phyloP scores from a whole-genome alignment of 2,329 filamentous ascomycete genomes.

The Dothistroma septosporum region DNA sequence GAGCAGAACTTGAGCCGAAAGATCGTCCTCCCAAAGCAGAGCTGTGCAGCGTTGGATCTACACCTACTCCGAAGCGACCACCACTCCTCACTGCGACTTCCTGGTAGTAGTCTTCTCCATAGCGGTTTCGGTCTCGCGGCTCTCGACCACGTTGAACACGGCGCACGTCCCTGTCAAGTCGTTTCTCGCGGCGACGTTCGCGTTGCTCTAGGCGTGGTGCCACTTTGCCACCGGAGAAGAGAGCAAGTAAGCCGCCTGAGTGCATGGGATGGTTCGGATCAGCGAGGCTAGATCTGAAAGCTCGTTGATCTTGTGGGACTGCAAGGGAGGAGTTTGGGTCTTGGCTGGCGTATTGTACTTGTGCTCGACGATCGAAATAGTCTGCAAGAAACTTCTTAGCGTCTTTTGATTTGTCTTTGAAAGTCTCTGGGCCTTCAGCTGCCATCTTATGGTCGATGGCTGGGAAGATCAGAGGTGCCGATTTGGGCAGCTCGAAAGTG shows the following conservation, averaged over 20 bases:
- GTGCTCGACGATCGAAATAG: constrained; percentile 50
- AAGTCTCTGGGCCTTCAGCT: constrained; percentile 23
- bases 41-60: background rate
- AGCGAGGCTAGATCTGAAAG: constrained; percentile 47
- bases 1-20: background rate
- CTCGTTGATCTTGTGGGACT: constrained; percentile 30
- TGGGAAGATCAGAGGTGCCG: constrained; percentile 50
- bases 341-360: constrained; percentile 47
- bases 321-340: constrained; percentile 35
- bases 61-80: background rate
- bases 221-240: constrained; percentile 47
- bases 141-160: constrained; percentile 12
- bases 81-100: constrained; percentile 7
- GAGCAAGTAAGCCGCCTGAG: constrained; percentile 45
- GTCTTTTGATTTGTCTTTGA: constrained; percentile 30
- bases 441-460: constrained; percentile 35
- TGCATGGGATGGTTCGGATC: constrained; percentile 52
- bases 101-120: constrained; percentile 13
- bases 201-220: constrained; percentile 25
- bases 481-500: constrained; percentile 42
- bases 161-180: constrained; percentile 13
- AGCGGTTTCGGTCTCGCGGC: constrained; percentile 5
- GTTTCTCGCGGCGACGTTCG: constrained; percentile 9
- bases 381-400: constrained; percentile 41
- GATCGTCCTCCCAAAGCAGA: background rate